Evolutionary conservation across 345 rosid genomes (phyloP), one percentile per base, ranked within the genome.

Genomic region (Acer yangbiense): DNA sequence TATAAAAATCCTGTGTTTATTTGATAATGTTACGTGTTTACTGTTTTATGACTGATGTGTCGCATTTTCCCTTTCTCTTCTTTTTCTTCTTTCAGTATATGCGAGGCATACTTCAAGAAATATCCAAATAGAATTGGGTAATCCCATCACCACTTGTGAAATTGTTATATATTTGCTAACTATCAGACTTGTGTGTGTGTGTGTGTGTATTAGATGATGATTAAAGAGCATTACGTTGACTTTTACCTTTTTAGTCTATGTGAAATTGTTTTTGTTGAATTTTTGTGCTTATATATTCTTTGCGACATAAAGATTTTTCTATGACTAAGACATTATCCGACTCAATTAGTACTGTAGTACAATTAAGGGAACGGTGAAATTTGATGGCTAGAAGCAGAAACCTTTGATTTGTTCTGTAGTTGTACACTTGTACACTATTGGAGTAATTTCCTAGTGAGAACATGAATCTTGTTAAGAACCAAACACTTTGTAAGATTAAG

Each of bases 101-200:
- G 97, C 50, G 99, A 96, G 85, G 91, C 99, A 17, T 96, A 96
- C 85, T 91, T 91, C 90, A 88, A 89, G 89, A 94, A 96, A 65
- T 82, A 92, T 72, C 93, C 98, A 54, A 71, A 83, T 69, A 90
- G 90, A 87, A 92, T 90, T 17, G 94, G 99, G 97, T 94, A 90
- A 82, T 81, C 65, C 72, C 63, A 6, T 39, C 62, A 23, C 18
- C 21, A 10, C 73, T 65, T 69, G 14, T 39, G 41, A 54, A 54
- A 65, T 61, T 64, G 6, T 72, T 7, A 14, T 41, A 29, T 68
- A 6, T 63, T 21, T 2, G 9, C 43, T 57, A 20, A 50, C 12
- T 23, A 14, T 9, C 27, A 35, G 29, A 65, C 58, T 72, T 41
- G 1, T 41, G 8, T 50, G 60, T 18, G 12, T 50, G 60, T 18